Base-by-base conservation (phyloP, 2,329 filamentous ascomycete genomes). In the Aspergillus ustus region DNA sequence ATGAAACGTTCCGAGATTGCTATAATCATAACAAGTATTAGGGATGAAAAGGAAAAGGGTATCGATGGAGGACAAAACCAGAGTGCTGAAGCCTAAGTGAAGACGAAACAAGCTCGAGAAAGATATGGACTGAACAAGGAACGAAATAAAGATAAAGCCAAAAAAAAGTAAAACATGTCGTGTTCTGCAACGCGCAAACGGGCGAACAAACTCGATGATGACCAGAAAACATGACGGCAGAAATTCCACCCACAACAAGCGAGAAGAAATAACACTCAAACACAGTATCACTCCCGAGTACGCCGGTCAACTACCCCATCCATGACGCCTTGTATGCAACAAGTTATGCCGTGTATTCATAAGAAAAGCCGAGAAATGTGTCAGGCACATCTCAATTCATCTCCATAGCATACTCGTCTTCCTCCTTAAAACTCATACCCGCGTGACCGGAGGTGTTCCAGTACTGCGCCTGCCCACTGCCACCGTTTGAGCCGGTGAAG, bases 381-480 rank as follows among this genome's bases (percentile, higher is more conserved):
- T 58, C 43, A 22, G 34, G 31, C 48, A 13, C 45, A 44, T n/a
- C 52, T 65, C 69, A 77, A 55, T 73, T 78, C 74, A 82, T 78
- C 64, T 95, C 91, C 91, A 96, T 96, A 72, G 87, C 88, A 72
- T 91, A 96, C 79, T 97, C 93, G 69, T 97, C 93, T 78, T 97
- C 93, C 76, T 97, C 93, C 78, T 97, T 97, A 80, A 97, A 92
- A 74, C 89, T 89, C 72, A 91, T 82, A 25, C 83, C 83, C 49
- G 88, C 85, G 61, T 81, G 79, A 19, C 80, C 80, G 25, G 77
- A 78, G 63, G 71, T 79, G 71, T 75, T 81, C 83, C 82, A 86
- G 73, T 81, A 85, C 64, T 85, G 82, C 52, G 83, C 80, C 66
- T 85, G 83, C 7, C 74, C 75, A 60, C 80, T 81, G 66, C 80